Base-by-base conservation (phyloP, 768 basidiomycete species). In the Chalciporus pseudorubinellus region DNA sequence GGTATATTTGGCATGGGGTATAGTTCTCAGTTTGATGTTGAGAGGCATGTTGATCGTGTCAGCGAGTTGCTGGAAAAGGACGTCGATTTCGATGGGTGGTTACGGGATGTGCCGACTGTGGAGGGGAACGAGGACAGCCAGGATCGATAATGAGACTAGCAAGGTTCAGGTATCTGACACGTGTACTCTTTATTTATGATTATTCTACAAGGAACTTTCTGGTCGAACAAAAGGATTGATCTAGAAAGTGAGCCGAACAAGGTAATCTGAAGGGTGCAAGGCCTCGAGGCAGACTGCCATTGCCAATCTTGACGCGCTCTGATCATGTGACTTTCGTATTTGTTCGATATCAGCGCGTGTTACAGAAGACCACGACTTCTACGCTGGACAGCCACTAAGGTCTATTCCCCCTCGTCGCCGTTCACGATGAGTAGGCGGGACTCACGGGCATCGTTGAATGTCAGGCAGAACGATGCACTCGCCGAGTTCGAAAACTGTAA, bases 401-500 rank as follows among this genome's bases (percentile, higher is more conserved):
- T 12, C 38, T 41, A 43, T 41, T 36, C 29, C 57, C 13, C 47
- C 39, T 61, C 59, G 51, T 47, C 36, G 53, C 44, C 21, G 60
- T 51, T 44, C 57, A 62, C 67, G 57, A 71, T 71, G 68, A 70
- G 66, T 38, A 56, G 70, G 50, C 61, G 68, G 57, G 68, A 69
- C 60, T 50, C 70, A 24, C 59, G 70, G 41, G 54, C 70, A 43
- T 89, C 86, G 26, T 72, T 84, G 57, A 80, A 77, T 46, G 74
- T 71, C 55, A 77, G 85, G 59, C 88, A 89, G 73, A 86, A 82
- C 66, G 89, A 91, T 70, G 85, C 89, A 42, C 74, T 92, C 39
- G 78, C 85, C 54, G 90, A 92, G 64, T 91, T 90, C 61, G 90
- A 92, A 72, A 87, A 80, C 63, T 90, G 89, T 92, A 69, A 62